These are phyloP conservation scores for Leucaena leucocephala DNA, from an alignment of 306 rosid species.

Conservation along the genomic window DNA sequence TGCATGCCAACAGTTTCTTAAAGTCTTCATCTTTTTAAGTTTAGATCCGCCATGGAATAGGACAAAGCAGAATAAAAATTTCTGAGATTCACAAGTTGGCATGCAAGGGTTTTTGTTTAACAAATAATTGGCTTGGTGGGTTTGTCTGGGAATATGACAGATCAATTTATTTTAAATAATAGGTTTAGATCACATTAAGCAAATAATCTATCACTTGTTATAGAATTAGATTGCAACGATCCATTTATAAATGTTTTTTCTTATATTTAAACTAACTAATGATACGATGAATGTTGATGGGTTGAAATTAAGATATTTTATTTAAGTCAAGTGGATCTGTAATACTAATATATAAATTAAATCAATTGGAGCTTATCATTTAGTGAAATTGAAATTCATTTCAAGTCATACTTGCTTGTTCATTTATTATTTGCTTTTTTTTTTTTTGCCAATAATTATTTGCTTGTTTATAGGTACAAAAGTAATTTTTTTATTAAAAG, in stretches of 20 bases:
- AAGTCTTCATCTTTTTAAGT: background rate
- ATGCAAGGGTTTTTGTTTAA: too few relatives aligned
- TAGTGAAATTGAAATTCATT: background rate
- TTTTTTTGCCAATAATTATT: too few relatives aligned
- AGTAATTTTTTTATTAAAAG: too few relatives aligned
- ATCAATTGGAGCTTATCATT: background rate
- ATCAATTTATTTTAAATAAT: slow-evolving; percentile 44
- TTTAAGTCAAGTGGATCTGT: background rate
- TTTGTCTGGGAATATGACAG: slow-evolving; percentile 50
- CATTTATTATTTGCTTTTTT: background rate
- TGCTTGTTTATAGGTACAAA: too few relatives aligned
- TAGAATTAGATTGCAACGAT: background rate
- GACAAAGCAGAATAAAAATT: background rate
- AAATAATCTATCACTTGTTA: background rate
- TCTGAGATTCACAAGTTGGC: slow-evolving; percentile 36
- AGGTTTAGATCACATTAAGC: background rate
- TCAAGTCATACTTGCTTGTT: background rate
- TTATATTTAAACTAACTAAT: background rate
- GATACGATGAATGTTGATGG: background rate
- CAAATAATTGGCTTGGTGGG: slow-evolving; percentile 25
- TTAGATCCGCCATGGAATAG: slow-evolving; percentile 9
- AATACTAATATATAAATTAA: background rate
- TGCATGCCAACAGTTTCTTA: slow-evolving; percentile 4
- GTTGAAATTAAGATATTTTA: background rate
- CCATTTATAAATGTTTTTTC: background rate